A percentile compares a stretch with the other conserved stretches of the same genome.
These are phyloP conservation scores for Casuarina equisetifolia DNA, from an alignment of 306 rosid genomes.

Conservation along the genomic window DNA sequence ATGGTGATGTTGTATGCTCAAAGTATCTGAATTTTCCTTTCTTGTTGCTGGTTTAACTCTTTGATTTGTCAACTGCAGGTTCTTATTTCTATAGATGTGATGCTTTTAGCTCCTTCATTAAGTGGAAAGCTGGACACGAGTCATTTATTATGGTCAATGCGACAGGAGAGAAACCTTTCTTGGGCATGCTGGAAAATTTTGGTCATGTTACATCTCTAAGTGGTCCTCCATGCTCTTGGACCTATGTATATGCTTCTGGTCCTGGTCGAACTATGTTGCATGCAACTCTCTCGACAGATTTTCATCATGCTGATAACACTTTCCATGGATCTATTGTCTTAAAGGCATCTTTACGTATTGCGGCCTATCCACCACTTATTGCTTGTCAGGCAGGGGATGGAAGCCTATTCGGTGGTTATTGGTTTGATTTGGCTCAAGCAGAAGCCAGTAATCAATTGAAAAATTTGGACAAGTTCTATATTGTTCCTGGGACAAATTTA, in stretches of 20 bases:
- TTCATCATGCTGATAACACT: constrained; percentile 44
- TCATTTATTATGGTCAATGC: constrained; percentile 67
- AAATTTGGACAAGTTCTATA: constrained; percentile 58
- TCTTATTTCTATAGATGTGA: constrained; percentile 74
- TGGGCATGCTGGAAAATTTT: constrained; percentile 41
- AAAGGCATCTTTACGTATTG: constrained; percentile 66
- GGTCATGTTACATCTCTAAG: constrained; percentile 41
- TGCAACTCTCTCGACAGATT: constrained; percentile 67
- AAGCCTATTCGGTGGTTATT: constrained; percentile 86
- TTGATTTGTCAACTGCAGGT: constrained; percentile 55
- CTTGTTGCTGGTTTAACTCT: constrained; percentile 23
- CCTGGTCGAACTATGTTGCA: constrained; percentile 76
- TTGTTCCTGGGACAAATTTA: constrained; percentile 77
- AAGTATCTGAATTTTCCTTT: constrained; percentile 23
- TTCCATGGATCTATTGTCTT: constrained; percentile 60
- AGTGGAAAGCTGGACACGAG: constrained; percentile 83
- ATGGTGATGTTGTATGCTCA: constrained; percentile 47
- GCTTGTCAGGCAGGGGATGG: constrained; percentile 79
- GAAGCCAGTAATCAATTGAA: constrained; percentile 49
- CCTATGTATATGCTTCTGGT: constrained; percentile 64
- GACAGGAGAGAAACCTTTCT: constrained; percentile 48
- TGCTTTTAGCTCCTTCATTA: constrained; percentile 70
- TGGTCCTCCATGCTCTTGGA: constrained; percentile 78
- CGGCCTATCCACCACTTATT: constrained; percentile 71
- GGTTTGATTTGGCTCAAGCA: constrained; percentile 61